Conservation (phyloP, 2,329 filamentous ascomycete genomes). For the Alternaria incomplexa region DNA sequence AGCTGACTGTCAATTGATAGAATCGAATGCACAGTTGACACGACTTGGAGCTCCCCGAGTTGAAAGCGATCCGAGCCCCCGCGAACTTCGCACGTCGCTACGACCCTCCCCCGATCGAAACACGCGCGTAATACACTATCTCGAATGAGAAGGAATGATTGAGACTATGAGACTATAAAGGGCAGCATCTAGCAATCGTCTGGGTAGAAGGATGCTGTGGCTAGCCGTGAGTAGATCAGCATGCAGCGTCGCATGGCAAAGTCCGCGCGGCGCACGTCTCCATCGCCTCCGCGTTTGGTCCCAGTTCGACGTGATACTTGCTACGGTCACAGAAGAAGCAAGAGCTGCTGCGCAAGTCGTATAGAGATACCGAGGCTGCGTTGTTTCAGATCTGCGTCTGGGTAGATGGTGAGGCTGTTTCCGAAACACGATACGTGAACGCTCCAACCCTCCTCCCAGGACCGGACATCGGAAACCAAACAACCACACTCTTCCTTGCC, state of each 20-base stretch:
- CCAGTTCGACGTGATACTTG: background rate
- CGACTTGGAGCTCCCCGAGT: background rate
- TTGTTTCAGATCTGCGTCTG: constrained; percentile 38
- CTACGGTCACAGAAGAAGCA: background rate
- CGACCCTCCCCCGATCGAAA: background rate
- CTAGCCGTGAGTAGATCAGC: background rate
- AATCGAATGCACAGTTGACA: background rate
- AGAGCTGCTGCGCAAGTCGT: background rate
- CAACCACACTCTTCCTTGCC: constrained; percentile 19
- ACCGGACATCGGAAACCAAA: constrained; percentile 17
- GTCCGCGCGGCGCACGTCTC: background rate
- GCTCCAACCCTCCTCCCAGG: constrained; percentile 5
- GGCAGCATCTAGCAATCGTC: too few species aligned
- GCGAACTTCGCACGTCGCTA: background rate
- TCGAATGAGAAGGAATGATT: background rate
- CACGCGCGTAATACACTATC: background rate
- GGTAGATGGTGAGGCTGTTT: constrained; percentile 30
- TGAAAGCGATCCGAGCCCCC: background rate
- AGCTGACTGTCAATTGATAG: background rate
- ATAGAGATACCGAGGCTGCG: constrained; percentile 7
- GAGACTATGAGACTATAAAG: background rate
- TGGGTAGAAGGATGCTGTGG: background rate
- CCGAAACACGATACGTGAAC: constrained; percentile 27
- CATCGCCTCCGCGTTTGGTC: background rate
- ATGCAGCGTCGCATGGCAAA: background rate